Conservation (phyloP, 345 rosid genomes). For the Camelina hispida region DNA sequence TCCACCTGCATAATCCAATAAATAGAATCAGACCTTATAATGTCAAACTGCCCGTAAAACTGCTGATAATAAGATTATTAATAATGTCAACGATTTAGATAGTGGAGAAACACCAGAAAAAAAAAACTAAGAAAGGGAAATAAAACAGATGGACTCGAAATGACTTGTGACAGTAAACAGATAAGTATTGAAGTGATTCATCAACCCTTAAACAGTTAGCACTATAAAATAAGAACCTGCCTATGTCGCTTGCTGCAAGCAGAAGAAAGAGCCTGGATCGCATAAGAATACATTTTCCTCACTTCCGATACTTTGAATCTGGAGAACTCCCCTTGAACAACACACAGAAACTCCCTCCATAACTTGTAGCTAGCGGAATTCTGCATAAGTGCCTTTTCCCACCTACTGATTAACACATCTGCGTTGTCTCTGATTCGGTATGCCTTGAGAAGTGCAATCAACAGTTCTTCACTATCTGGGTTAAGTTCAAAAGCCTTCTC, state of each 20-base stretch:
- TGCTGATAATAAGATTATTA: constrained; percentile 14
- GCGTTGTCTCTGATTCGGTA: constrained; percentile 77
- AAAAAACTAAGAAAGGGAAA: background rate
- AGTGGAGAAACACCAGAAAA: background rate
- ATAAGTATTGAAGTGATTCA: constrained; percentile 27
- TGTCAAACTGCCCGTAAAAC: constrained; percentile 25
- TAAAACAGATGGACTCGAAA: constrained; percentile 31
- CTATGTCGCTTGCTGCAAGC: constrained; percentile 86
- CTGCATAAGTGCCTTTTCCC: constrained; percentile 80
- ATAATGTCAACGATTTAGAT: constrained; percentile 18
- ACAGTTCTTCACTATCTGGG: constrained; percentile 81
- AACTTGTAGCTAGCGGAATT: constrained; percentile 73
- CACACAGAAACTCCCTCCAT: constrained; percentile 86
- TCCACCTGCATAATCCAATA: constrained; percentile 61
- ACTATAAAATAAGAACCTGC: constrained; percentile 80
- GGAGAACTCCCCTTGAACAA: constrained; percentile 86
- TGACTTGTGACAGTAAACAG: constrained; percentile 16
- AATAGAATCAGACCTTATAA: constrained; percentile 22
- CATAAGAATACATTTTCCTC: constrained; percentile 90
- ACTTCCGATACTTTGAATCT: constrained; percentile 89
- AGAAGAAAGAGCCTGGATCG: constrained; percentile 82
- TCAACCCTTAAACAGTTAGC: constrained; percentile 21
- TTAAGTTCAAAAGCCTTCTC: constrained; percentile 92
- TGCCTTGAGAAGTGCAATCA: constrained; percentile 81
- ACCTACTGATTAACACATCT: constrained; percentile 76